These are phyloP conservation scores for Suillus placidus DNA, from an alignment of 768 basidiomycete species.

Conservation along the genomic window DNA sequence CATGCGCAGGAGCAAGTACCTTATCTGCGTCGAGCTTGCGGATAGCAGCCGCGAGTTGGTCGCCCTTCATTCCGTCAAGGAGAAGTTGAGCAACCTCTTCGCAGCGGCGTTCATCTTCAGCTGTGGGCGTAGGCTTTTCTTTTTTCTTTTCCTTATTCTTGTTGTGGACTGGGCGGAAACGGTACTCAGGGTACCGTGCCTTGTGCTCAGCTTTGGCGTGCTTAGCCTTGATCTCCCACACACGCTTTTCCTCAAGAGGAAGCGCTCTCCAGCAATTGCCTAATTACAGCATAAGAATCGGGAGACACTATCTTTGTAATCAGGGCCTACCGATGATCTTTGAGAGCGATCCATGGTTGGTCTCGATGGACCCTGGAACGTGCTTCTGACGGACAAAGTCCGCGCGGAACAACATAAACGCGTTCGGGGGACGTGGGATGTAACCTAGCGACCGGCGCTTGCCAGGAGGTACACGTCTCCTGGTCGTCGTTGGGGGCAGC, in stretches of 20 bases:
- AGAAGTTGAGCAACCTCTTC: slow-evolving; percentile 65
- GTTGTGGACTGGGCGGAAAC: slow-evolving; percentile 48
- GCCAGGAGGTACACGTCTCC: slow-evolving; percentile 57
- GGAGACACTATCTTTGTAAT: neutral
- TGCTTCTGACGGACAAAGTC: slow-evolving; percentile 47
- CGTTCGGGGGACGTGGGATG: slow-evolving; percentile 33
- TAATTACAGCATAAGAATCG: slow-evolving; percentile 12
- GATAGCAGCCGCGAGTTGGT: slow-evolving; percentile 64
- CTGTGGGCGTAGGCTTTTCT: slow-evolving; percentile 21
- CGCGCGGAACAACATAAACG: slow-evolving; percentile 41
- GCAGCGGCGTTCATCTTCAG: slow-evolving; percentile 35
- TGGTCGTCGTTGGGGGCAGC: slow-evolving; percentile 40
- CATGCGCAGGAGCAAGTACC: slow-evolving; percentile 15
- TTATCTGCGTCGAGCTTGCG: slow-evolving; percentile 47
- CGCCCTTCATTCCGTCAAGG: slow-evolving; percentile 71
- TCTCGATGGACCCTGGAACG: slow-evolving; percentile 53
- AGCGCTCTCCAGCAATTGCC: slow-evolving; percentile 67
- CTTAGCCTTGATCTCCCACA: slow-evolving; percentile 76
- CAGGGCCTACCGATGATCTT: slow-evolving; percentile 44
- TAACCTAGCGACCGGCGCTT: slow-evolving; percentile 62
- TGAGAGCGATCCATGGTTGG: slow-evolving; percentile 50
- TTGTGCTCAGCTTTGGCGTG: slow-evolving; percentile 76
- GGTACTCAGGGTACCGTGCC: slow-evolving; percentile 65
- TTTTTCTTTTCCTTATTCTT: slow-evolving; percentile 50
- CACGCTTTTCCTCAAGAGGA: slow-evolving; percentile 67